These are phyloP conservation scores for Aspergillus phoenicis DNA, from an alignment of 2,329 filamentous ascomycete species.

Conservation along the genomic window DNA sequence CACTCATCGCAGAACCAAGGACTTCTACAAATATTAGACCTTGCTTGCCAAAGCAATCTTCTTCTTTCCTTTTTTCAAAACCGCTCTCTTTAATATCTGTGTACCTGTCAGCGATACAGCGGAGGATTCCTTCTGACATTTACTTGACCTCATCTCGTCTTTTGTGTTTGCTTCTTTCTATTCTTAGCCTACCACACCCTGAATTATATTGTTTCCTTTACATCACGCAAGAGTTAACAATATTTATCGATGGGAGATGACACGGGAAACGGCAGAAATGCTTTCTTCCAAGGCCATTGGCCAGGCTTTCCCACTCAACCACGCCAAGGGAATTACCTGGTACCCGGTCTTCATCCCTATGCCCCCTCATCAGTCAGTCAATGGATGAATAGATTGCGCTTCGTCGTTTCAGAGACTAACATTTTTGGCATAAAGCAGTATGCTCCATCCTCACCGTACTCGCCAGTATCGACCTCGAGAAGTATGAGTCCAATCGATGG, in stretches of 20 bases:
- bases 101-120: neutral
- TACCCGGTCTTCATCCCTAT: neutral
- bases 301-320: neutral
- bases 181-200: neutral
- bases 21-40: neutral
- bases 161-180: neutral
- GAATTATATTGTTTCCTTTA: neutral
- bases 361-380: neutral
- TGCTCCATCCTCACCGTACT: neutral
- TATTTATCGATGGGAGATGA: neutral
- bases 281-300: neutral
- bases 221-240: too few species aligned
- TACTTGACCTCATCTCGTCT: neutral
- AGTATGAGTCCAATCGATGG: neutral
- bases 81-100: neutral
- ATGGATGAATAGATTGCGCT: neutral
- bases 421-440: neutral
- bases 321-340: slow-evolving; percentile 1
- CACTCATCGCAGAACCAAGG: neutral
- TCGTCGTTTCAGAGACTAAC: neutral
- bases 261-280: neutral
- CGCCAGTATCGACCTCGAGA: slow-evolving; percentile 4
- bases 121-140: neutral
- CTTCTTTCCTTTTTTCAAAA: neutral
- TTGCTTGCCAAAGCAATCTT: neutral